These are phyloP conservation scores for Myxozyma vanderwaltii DNA, from an alignment of 805 yeast genomes.

Conservation along the genomic window DNA sequence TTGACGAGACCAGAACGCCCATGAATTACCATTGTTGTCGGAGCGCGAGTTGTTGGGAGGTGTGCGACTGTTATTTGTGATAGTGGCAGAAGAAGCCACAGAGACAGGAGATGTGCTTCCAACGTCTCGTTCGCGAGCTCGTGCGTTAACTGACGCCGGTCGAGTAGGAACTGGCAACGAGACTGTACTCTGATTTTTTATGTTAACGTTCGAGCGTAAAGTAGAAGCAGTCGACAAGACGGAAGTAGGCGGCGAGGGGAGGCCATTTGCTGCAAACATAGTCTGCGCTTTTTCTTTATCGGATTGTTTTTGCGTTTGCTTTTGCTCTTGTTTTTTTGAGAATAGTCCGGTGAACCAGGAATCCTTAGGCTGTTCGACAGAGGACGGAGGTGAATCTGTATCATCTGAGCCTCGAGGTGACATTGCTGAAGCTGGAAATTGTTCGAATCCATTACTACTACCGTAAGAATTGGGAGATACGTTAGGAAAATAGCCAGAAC, in stretches of 20 bases:
- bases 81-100: not conserved
- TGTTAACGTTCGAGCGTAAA: slow-evolving; percentile 26
- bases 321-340: slow-evolving; percentile 17
- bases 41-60: not conserved
- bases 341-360: slow-evolving; percentile 25
- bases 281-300: slow-evolving; percentile 4
- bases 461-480: not conserved
- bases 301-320: not conserved
- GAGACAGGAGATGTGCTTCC: slow-evolving; percentile 6
- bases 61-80: not conserved
- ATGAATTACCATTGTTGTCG: slow-evolving; percentile 15
- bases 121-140: slow-evolving; percentile 3
- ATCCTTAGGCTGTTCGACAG: slow-evolving; percentile 5
- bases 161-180: slow-evolving; percentile 12
- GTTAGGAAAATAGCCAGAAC: slow-evolving; percentile 16
- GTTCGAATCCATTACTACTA: slow-evolving; percentile 18
- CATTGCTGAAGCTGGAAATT: slow-evolving; percentile 29
- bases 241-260: slow-evolving; percentile 34
- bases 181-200: slow-evolving; percentile 8
- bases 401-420: slow-evolving; percentile 34
- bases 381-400: not conserved
- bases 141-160: not conserved
- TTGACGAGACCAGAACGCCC: slow-evolving; percentile 31
- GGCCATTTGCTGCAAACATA: slow-evolving; percentile 8
- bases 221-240: slow-evolving; percentile 28